A percentile compares a stretch with the other conserved stretches of the same genome.
Evolutionary conservation across 2,329 filamentous ascomycete genomes (phyloP).

Genomic region (Fusarium irregulare): DNA sequence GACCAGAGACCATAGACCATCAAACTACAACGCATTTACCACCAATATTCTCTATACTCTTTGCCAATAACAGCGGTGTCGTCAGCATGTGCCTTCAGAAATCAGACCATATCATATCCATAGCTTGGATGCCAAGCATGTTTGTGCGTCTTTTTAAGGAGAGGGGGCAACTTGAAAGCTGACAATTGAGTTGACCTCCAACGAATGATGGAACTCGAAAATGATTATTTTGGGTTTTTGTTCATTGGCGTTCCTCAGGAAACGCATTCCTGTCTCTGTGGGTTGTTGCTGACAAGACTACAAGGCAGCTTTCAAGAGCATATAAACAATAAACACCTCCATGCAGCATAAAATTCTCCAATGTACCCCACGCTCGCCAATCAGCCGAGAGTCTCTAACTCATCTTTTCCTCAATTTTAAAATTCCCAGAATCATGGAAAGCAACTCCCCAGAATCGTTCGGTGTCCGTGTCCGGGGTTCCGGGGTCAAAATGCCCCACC

Average conservation of each 20-base stretch:
- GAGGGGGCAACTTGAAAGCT: conserved; percentile 15
- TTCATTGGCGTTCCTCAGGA: not conserved
- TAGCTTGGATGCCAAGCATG: conserved; percentile 42
- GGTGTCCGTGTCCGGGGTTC: conserved; percentile 15
- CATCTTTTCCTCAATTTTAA: not conserved
- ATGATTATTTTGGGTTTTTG: not conserved
- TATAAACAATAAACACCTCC: not conserved
- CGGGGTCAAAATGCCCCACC: conserved; percentile 16
- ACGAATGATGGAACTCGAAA: conserved; percentile 6
- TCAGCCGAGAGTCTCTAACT: not conserved
- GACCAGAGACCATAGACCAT: not conserved
- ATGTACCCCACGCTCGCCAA: conserved; percentile 9
- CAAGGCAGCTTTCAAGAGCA: not conserved
- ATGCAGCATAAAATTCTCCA: not conserved
- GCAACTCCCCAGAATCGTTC: conserved; percentile 1
- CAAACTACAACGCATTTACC: not conserved
- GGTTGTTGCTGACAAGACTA: not conserved
- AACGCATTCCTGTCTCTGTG: conserved; percentile 8
- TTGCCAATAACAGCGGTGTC: conserved; percentile 31
- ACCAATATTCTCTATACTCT: not conserved
- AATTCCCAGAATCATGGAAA: not conserved
- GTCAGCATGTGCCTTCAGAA: conserved; percentile 39
- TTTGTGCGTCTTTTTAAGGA: conserved; percentile 24
- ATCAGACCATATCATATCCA: conserved; percentile 45
- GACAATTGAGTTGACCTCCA: conserved; percentile 18